These are phyloP conservation scores for Penicillium brevicompactum DNA, from an alignment of 2,329 filamentous ascomycete species.

Conservation along the genomic window DNA sequence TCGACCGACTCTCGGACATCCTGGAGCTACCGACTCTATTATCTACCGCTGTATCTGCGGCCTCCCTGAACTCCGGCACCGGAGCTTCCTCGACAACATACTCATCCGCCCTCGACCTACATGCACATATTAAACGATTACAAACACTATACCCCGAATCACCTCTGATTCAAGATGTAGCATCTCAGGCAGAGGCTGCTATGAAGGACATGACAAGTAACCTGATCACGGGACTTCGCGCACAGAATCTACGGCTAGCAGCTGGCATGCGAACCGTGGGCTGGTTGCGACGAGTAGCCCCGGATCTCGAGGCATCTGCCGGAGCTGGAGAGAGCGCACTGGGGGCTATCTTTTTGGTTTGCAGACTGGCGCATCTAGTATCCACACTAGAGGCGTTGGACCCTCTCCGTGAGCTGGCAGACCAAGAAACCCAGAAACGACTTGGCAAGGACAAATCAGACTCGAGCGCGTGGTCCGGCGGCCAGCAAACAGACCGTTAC, in stretches of 20 bases:
- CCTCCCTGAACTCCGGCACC: constrained; percentile 39
- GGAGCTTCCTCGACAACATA: constrained; percentile 67
- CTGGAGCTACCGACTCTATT: constrained; percentile 86
- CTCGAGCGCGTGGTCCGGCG: constrained; percentile 50
- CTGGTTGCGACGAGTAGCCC: constrained; percentile 84
- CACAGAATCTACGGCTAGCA: constrained; percentile 80
- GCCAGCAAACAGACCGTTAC: constrained; percentile 91
- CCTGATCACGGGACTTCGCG: constrained; percentile 75
- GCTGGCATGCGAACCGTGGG: constrained; percentile 87
- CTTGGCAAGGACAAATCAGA: constrained; percentile 27
- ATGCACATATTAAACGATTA: constrained; percentile 88
- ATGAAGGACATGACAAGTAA: constrained; percentile 88
- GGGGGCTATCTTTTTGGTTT: constrained; percentile 83
- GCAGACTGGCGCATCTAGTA: constrained; percentile 76
- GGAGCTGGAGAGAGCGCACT: constrained; percentile 66
- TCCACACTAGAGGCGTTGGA: constrained; percentile 80
- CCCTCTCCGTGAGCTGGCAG: constrained; percentile 83
- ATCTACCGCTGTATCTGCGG: constrained; percentile 66
- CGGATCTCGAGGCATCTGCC: constrained; percentile 64
- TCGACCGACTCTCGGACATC: constrained; percentile 86
- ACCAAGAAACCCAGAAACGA: constrained; percentile 70
- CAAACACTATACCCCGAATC: constrained; percentile 81
- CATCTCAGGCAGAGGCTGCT: constrained; percentile 76
- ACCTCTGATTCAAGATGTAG: constrained; percentile 70
- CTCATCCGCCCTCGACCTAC: constrained; percentile 84